Conservation (phyloP, 306 rosid species). For the Cyclanthera cordifolia region DNA sequence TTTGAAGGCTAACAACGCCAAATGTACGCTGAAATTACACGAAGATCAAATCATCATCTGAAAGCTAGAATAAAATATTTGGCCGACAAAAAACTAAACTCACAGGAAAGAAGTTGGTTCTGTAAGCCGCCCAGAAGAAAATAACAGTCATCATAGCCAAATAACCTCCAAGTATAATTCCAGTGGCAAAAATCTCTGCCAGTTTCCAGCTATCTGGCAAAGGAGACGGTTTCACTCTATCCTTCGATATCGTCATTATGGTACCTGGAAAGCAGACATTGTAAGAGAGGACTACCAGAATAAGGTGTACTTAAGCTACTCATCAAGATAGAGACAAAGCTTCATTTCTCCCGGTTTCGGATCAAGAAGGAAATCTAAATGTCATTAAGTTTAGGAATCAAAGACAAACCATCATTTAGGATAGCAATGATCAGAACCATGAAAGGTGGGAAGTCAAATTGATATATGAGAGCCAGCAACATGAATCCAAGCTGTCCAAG, state of each 20-base stretch:
- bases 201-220: conserved; percentile 85
- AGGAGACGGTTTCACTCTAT: conserved; percentile 84
- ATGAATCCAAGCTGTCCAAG: conserved; percentile 71
- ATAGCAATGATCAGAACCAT: conserved; percentile 83
- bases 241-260: conserved; percentile 82
- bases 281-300: not conserved
- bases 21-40: conserved; percentile 38
- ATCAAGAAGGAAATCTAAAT: not conserved
- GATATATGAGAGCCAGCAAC: conserved; percentile 76
- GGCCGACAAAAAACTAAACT: conserved; percentile 8
- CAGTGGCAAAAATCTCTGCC: conserved; percentile 65
- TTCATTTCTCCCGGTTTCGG: not conserved
- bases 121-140: conserved; percentile 76
- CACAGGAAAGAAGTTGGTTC: conserved; percentile 74
- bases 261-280: conserved; percentile 36
- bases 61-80: not conserved
- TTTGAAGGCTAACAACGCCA: conserved; percentile 63
- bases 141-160: conserved; percentile 86
- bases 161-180: conserved; percentile 65
- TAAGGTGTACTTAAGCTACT: not conserved
- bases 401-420: conserved; percentile 63
- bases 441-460: conserved; percentile 88
- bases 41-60: not conserved
- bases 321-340: not conserved
- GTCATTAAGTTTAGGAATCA: not conserved